Conservation (phyloP, 164 flowering plant genomes). For the Platanus orientalis region DNA sequence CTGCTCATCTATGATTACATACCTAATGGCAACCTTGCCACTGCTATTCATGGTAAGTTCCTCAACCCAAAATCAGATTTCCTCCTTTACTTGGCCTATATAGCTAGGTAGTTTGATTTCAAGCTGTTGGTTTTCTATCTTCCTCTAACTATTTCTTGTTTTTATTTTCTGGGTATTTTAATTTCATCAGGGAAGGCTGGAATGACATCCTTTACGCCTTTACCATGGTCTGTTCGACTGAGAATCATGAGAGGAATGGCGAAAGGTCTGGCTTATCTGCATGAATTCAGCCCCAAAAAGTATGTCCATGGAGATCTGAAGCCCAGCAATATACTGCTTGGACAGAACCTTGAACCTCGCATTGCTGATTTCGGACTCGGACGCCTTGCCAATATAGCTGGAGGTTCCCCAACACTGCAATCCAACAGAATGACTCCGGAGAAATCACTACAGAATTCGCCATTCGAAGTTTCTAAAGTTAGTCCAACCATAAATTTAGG, state of each 20-base stretch:
- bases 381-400: constrained; percentile 82
- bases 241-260: constrained; percentile 77
- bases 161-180: constrained; percentile 1
- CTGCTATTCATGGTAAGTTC: constrained; percentile 76
- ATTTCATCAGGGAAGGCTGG: constrained; percentile 67
- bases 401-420: constrained; percentile 57
- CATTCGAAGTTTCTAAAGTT: constrained; percentile 39
- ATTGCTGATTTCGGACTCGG: constrained; percentile 92
- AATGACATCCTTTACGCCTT: constrained; percentile 47
- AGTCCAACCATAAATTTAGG: constrained; percentile 25
- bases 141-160: no score
- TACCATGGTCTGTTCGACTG: constrained; percentile 69
- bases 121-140: background rate
- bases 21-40: constrained; percentile 72
- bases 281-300: constrained; percentile 92
- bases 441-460: constrained; percentile 34
- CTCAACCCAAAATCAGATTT: constrained; percentile 2
- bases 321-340: constrained; percentile 78
- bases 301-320: constrained; percentile 94
- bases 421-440: constrained; percentile 47
- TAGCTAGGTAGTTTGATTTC: background rate
- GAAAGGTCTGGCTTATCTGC: constrained; percentile 75
- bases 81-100: background rate
- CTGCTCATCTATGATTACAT: constrained; percentile 79
- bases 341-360: constrained; percentile 69